Conservation (phyloP, 257 asterid species). For the Solanum lycopersicoides region DNA sequence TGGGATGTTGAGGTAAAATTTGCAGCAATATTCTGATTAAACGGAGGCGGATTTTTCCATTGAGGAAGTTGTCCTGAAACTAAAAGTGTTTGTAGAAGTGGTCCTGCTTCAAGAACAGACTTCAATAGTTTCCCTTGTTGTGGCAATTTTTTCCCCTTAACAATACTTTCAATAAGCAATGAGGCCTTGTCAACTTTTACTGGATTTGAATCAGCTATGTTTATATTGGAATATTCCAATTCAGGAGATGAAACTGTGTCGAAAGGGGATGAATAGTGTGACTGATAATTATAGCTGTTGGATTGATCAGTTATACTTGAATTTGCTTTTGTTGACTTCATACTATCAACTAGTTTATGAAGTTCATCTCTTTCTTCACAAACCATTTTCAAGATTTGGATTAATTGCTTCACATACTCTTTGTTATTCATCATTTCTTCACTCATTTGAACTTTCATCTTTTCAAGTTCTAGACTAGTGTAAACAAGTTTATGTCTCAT, state of each 20-base stretch:
- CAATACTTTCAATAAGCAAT: not conserved
- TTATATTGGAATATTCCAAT: not conserved
- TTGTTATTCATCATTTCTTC: slow-evolving; percentile 36
- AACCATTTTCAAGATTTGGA: slow-evolving; percentile 28
- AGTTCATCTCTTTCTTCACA: slow-evolving; percentile 53
- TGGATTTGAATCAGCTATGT: not conserved
- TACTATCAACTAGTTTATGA: slow-evolving; percentile 22
- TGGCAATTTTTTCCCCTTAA: not conserved
- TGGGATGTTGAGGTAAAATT: not conserved
- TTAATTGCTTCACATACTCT: slow-evolving; percentile 28
- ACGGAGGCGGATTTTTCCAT: slow-evolving; percentile 84
- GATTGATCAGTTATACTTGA: slow-evolving; percentile 12
- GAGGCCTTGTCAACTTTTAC: not conserved
- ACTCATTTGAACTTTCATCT: slow-evolving; percentile 27
- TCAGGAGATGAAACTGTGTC: slow-evolving; percentile 2
- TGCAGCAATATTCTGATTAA: slow-evolving; percentile 16
- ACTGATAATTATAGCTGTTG: slow-evolving; percentile 38
- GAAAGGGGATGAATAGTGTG: not conserved
- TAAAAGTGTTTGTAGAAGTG: slow-evolving; percentile 56
- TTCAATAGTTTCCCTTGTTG: slow-evolving; percentile 55
- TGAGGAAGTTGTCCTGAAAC: slow-evolving; percentile 80
- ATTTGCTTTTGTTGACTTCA: slow-evolving; percentile 3
- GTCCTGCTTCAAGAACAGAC: slow-evolving; percentile 61
- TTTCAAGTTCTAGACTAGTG: slow-evolving; percentile 48
- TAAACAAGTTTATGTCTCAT: slow-evolving; percentile 33